Evolutionary conservation across 1,284 basidiomycete genomes (phyloP).

Genomic region (Hemileia vastatrix): DNA sequence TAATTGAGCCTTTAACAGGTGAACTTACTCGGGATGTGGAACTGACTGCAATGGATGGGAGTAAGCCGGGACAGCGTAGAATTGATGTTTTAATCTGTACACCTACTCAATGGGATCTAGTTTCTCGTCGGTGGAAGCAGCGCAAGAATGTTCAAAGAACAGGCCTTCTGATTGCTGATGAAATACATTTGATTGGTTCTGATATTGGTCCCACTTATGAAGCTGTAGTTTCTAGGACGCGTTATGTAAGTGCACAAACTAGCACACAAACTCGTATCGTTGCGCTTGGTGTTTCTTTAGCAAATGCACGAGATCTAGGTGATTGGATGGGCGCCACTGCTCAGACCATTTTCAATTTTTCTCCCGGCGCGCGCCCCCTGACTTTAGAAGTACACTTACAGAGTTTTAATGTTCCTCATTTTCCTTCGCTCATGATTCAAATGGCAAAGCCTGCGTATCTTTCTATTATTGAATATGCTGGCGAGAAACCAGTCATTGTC

Average conservation of each 20-base stretch:
- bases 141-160: conserved; percentile 92
- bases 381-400: conserved; percentile 97
- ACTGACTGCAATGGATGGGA: conserved; percentile 55
- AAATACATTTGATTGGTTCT: conserved; percentile 78
- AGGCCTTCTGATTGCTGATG: conserved; percentile 85
- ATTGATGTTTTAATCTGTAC: conserved; percentile 87
- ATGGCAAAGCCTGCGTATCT: conserved; percentile 99
- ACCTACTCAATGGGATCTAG: conserved; percentile 84
- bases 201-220: conserved; percentile 94
- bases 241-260: conserved; percentile 92
- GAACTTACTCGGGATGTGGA: conserved; percentile 90
- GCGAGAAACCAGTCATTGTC: conserved; percentile 73
- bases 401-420: conserved; percentile 89
- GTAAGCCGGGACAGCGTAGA: conserved; percentile 47
- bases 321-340: conserved; percentile 95
- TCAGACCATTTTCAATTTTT: conserved; percentile 95
- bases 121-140: conserved; percentile 93
- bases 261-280: conserved; percentile 83
- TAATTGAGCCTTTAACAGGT: conserved; percentile 82
- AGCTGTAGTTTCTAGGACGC: conserved; percentile 82
- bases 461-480: conserved; percentile 78
- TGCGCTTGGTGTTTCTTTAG: conserved; percentile 83
- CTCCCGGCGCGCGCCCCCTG: conserved; percentile 81
- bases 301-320: conserved; percentile 90
- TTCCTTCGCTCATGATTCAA: conserved; percentile 94